Evolutionary conservation across 2,329 filamentous ascomycete genomes (phyloP).

Genomic region (Venturia effusa): DNA sequence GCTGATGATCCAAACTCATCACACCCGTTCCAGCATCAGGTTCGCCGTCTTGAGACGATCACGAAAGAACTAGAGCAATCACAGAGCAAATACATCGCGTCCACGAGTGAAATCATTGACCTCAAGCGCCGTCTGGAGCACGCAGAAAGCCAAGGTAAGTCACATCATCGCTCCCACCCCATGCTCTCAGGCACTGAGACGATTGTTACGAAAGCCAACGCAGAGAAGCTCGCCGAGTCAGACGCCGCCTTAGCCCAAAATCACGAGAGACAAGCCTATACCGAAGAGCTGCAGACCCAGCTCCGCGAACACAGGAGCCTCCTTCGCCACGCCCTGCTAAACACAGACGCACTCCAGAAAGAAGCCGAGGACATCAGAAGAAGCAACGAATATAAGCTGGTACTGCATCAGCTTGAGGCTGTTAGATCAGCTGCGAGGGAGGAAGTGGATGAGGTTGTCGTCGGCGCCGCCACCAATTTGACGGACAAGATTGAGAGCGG

Average conservation of each 20-base stretch:
- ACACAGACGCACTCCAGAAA: conserved; percentile 1
- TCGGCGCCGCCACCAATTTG: conserved; percentile 17
- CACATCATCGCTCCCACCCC: neutral
- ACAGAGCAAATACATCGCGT: conserved; percentile 14
- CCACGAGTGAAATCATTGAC: conserved; percentile 15
- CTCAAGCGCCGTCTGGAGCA: conserved; percentile 13
- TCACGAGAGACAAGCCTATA: conserved; percentile 15
- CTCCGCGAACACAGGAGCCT: conserved; percentile 16
- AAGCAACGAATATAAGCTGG: conserved; percentile 16
- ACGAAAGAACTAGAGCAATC: conserved; percentile 9
- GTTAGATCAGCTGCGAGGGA: conserved; percentile 11
- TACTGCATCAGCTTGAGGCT: conserved; percentile 15
- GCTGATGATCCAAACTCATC: conserved; percentile 3
- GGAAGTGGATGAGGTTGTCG: conserved; percentile 3
- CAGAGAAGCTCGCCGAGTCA: conserved; percentile 3
- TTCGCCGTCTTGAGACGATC: conserved; percentile 3
- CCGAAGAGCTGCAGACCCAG: conserved; percentile 15
- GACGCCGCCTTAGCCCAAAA: conserved; percentile 12
- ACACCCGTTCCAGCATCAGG: conserved; percentile 12
- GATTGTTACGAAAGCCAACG: conserved; percentile 4
- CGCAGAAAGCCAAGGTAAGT: conserved; percentile 8
- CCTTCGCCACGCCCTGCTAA: conserved; percentile 16
- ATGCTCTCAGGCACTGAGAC: neutral
- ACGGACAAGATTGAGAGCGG: conserved; percentile 13
- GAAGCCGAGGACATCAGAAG: conserved; percentile 13